A percentile compares a stretch with the other conserved stretches of the same genome.
These are phyloP conservation scores for Pelargonium nanum DNA, from an alignment of 345 rosid genomes.

Conservation along the genomic window DNA sequence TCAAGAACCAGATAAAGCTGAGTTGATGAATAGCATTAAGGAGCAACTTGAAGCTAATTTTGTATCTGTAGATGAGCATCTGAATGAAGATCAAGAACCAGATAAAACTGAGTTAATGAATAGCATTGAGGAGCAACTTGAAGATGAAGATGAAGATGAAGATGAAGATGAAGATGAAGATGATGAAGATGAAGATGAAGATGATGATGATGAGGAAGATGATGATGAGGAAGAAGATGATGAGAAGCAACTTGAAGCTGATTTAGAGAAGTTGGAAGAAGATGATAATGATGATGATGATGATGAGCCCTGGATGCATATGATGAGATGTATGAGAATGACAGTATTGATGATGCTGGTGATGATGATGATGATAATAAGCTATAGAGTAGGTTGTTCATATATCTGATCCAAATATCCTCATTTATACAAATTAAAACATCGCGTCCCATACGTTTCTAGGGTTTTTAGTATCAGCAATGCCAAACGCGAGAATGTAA, in stretches of 20 bases:
- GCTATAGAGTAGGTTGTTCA: not conserved
- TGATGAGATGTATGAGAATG: slow-evolving; percentile 5
- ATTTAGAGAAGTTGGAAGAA: too few relatives aligned
- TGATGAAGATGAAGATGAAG: slow-evolving; percentile 6
- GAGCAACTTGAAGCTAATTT: slow-evolving; percentile 18
- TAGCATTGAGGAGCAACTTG: slow-evolving; percentile 33
- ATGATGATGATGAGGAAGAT: not conserved
- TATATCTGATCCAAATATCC: too few relatives aligned
- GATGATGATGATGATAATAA: not conserved
- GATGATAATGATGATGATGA: too few relatives aligned
- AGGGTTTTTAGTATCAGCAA: too few relatives aligned
- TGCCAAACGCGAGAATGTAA: not conserved
- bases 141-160: slow-evolving; percentile 27
- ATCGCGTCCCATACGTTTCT: too few relatives aligned
- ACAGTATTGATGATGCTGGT: not conserved
- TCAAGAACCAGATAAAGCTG: not conserved
- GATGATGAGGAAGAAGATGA: too few relatives aligned
- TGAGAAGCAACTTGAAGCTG: too few relatives aligned
- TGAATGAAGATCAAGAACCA: slow-evolving; percentile 1
- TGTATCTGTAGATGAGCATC: not conserved
- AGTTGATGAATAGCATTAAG: slow-evolving; percentile 16
- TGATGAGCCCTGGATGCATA: slow-evolving; percentile 4
- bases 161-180: slow-evolving; percentile 18
- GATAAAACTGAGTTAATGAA: slow-evolving; percentile 14
- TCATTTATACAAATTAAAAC: too few relatives aligned